Evolutionary conservation across 192 early-diverging fungal species (phyloP).

Genomic region (Coemansia asiatica): DNA sequence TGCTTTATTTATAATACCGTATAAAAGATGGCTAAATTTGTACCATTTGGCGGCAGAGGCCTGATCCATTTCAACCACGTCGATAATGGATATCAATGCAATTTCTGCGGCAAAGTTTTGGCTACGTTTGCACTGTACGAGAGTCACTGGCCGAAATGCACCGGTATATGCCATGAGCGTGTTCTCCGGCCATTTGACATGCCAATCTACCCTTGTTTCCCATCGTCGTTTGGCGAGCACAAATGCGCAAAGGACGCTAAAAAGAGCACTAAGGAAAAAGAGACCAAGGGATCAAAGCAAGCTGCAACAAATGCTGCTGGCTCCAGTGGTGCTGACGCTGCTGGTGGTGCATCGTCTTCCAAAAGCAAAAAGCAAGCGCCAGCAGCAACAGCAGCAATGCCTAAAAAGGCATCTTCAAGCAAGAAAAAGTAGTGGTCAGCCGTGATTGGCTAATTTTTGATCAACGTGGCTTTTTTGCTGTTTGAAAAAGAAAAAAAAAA

Average conservation of each 20-base stretch:
- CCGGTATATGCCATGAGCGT: constrained; percentile 47
- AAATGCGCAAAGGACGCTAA: neutral
- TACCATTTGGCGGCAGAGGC: constrained; percentile 48
- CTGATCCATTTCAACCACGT: constrained; percentile 34
- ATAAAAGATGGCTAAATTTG: constrained; percentile 26
- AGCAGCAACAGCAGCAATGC: neutral
- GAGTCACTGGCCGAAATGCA: constrained; percentile 50
- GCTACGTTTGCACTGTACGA: constrained; percentile 37
- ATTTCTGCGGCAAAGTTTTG: constrained; percentile 36
- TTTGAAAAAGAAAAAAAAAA: neutral
- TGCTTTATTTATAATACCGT: neutral
- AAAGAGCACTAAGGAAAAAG: neutral
- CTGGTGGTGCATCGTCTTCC: neutral
- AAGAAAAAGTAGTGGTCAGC: neutral
- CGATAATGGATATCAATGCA: constrained; percentile 23
- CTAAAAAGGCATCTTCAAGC: neutral
- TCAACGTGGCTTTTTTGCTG: neutral
- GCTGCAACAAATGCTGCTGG: neutral
- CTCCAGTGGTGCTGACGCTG: neutral
- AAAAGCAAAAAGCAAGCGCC: constrained; percentile 8
- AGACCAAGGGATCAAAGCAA: neutral
- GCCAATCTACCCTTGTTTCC: constrained; percentile 28
- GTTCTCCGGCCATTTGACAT: constrained; percentile 24
- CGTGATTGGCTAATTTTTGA: neutral
- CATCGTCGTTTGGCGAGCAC: constrained; percentile 20